Evolutionary conservation across 352 stramenopile species (phyloP), one percentile per base, ranked within the genome.

Genomic region (Phytophthora fragariaefolia): DNA sequence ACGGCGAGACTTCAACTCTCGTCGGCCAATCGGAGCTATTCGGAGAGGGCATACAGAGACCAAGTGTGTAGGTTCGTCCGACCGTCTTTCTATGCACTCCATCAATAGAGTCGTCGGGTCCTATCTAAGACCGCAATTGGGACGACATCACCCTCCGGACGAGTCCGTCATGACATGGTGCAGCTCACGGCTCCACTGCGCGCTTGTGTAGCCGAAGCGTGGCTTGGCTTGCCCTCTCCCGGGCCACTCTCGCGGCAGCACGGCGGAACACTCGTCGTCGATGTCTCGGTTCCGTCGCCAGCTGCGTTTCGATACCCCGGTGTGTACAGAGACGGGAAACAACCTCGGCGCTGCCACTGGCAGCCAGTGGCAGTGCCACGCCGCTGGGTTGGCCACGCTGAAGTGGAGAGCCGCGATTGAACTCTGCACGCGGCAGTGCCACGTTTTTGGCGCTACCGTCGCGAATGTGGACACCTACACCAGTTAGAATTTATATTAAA

Each of bases 251-350:
- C 40, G 40, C 40, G 40, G 22, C 40, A 6, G 8, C 40, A 24
- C n/a, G n/a, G 17, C 40, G 40, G 40, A 47, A 47, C 40, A 47
- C 40, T 47, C 40, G 17, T 47, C 40, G 40, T 47, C 40, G n/a
- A 24, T 47, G 40, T 47, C 40, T 47, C 40, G 40, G 17, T n/a
- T 12, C 13, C 13, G 18, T 42, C 9, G 34, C 34, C 34, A 42
- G 34, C 34, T 42, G 28, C 28, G 28, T n/a, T 36, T 36, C 36
- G 36, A 4, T 47, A n/a, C 12, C n/a, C n/a, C n/a, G n/a, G n/a
- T n/a, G n/a, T n/a, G n/a, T n/a, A 24, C 40, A 24, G 40, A 47
- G 40, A 47, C 40, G 40, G 40, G 18, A n/a, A n/a, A n/a, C n/a
- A n/a, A n/a, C n/a, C n/a, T n/a, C n/a, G n/a, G n/a, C n/a, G n/a